These are phyloP conservation scores for Podila minutissima DNA, from an alignment of 192 early-diverging fungal species.

Conservation along the genomic window DNA sequence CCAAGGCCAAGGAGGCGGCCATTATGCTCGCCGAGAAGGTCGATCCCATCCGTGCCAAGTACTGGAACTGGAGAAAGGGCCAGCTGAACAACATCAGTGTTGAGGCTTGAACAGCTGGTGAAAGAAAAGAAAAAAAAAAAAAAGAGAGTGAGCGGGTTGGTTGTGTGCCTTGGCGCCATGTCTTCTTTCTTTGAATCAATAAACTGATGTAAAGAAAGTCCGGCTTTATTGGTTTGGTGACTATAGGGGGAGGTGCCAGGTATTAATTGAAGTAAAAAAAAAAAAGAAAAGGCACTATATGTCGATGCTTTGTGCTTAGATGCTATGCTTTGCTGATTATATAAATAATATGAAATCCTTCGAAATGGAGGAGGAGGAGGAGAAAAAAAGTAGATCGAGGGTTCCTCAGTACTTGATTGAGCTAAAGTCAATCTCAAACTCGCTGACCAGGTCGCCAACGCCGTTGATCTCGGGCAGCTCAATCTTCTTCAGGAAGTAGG, in stretches of 20 bases:
- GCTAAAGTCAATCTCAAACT: conserved; percentile 30
- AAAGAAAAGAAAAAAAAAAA: no score
- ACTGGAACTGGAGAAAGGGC: conserved; percentile 70
- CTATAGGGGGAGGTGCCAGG: no score
- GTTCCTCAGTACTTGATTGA: conserved; percentile 19
- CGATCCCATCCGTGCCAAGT: conserved; percentile 72
- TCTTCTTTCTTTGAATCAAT: no score
- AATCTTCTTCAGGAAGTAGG: conserved; percentile 30
- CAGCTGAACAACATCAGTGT: conserved; percentile 27
- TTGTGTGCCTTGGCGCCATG: no score
- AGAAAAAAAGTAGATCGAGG: neutral
- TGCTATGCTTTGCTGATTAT: no score
- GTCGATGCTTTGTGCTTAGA: no score
- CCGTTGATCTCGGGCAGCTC: conserved; percentile 31
- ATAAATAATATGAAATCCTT: no score
- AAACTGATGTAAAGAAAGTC: neutral
- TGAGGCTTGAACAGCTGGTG: conserved; percentile 1
- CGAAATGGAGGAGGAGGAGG: no score
- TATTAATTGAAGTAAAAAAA: no score
- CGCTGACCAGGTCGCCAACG: conserved; percentile 32
- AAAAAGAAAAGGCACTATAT: no score
- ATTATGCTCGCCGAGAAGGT: conserved; percentile 62
- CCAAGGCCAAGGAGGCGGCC: conserved; percentile 48
- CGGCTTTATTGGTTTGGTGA: neutral
- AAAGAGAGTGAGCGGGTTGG: no score